Evolutionary conservation across 306 rosid species (phyloP), one percentile per base, ranked within the genome.

Genomic region (Trifolium fragiferum): DNA sequence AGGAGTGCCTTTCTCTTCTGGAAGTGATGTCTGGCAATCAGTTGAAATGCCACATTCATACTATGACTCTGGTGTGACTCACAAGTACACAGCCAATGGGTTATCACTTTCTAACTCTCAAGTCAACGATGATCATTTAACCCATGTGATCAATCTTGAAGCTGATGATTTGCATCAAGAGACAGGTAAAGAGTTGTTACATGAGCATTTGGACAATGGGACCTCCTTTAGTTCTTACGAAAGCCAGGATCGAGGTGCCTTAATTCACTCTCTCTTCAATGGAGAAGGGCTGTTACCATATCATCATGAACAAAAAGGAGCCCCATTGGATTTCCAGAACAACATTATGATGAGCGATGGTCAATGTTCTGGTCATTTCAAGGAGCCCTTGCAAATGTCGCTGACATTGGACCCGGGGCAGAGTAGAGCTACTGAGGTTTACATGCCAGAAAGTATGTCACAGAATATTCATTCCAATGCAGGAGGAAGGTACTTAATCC

Each of bases 261-360:
- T 91, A 61, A 89, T 92, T 66, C 91, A 84, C 21, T 86, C 99
- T 50, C 82, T 90, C 78, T 87, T 87, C 69, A 90, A 87, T 84
- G 91, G 86, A 66, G 90, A 77, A 57, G 93, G 78, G 57, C 33
- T 83, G 75, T 59, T 87, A 83, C 27, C 96, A 55, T 91, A 88
- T 66, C 88, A 74, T 72, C 90, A 80, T 7, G 88, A 84, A 78
- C 96, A 86, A 78, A 94, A 87, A 69, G 86, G 79, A 75, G 53
- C 78, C 2, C 86, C 78, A 66, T 77, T 94, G 64, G 86, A 85
- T 70, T 86, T 87, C 61, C 89, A 76, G 72, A 82, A 75, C 85
- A 87, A 75, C 58, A 77, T 77, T 70, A 73, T 87, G 76, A 77
- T 86, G 32, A 88, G 77, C 49, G 87, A 72, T 65, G 85, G 84